Evolutionary conservation across 1,284 basidiomycete species (phyloP), one percentile per base, ranked within the genome.

Genomic region (Baeospora myosura): DNA sequence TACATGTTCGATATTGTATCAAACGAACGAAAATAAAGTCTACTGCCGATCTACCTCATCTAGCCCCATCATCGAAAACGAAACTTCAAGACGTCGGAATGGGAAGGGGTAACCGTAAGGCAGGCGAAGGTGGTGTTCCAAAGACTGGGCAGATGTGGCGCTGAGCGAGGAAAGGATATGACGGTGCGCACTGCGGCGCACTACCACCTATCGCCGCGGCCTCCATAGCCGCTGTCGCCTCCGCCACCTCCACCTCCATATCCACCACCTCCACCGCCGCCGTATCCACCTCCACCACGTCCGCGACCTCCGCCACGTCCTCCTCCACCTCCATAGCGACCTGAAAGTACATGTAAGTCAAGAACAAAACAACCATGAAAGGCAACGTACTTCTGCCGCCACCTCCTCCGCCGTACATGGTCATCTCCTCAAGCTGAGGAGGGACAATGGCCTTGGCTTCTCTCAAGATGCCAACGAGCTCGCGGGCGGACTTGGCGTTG

Each of bases 381-480:
- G n/a, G 28, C 8, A n/a, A 61, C 74, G 45, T 52, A 85, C 85
- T 75, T 57, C 88, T 74, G 49, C 84, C 78, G 38, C 83, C 78
- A 26, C 81, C 78, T 24, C 86, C 77, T 35, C 88, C 86, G 44
- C 88, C 80, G 61, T 83, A 95, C 69, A 81, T 81, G 2, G 76
- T 76, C 91, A 98, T 96, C 66, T 98, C 89, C 61, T 93, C 87
- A 2, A 98, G 72, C 61, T 95, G 90, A 42, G 87, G 78, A 17
- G 95, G 92, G 20, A 98, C 72, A 38, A 76, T 71, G 24, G 92
- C 83, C 61, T 94, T 94, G 37, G 92, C 90, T 66, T 98, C 95
- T 50, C 78, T 75, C 49, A 98, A 68, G 53, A 98, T 97, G 51
- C 67, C 74, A 44, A 98, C 71, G 11, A 98, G 76, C 59, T 98